Conservation (phyloP, 129 eudicot genomes). For the Pseudognaphalium luteoalbum region DNA sequence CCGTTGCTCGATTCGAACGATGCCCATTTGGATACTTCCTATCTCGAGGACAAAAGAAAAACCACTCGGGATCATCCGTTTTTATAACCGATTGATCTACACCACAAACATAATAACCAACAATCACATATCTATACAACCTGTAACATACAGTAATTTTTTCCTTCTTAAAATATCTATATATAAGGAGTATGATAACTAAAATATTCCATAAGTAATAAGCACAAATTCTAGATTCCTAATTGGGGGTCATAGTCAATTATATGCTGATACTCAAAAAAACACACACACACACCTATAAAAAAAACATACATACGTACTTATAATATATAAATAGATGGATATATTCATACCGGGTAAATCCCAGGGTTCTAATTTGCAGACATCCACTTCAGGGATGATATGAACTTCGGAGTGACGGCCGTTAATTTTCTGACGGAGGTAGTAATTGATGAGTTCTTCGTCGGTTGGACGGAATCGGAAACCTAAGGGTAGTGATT, state of each 20-base stretch:
- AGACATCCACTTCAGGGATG: constrained; percentile 68
- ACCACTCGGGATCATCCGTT: constrained; percentile 73
- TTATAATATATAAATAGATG: not conserved
- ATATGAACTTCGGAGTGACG: constrained; percentile 54
- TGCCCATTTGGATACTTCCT: constrained; percentile 75
- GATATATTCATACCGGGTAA: constrained; percentile 41
- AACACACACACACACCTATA: not conserved
- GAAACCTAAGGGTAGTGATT: constrained; percentile 58
- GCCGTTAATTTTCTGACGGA: constrained; percentile 61
- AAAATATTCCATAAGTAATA: constrained; percentile 18
- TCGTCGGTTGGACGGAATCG: constrained; percentile 71
- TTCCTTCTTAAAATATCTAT: not conserved
- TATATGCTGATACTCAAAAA: constrained; percentile 2
- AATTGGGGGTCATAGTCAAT: constrained; percentile 25
- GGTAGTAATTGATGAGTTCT: constrained; percentile 55
- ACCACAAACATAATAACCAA: not conserved
- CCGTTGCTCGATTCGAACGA: constrained; percentile 66
- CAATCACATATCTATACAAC: not conserved
- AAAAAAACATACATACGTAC: not conserved
- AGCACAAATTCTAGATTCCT: constrained; percentile 37
- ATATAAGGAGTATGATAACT: not conserved
- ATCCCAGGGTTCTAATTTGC: constrained; percentile 80
- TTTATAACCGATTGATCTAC: constrained; percentile 64
- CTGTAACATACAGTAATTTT: not conserved
- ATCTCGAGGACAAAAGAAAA: constrained; percentile 71